Evolutionary conservation across 139 green algal genomes (phyloP).

Genomic region (Chlorella sp.): DNA sequence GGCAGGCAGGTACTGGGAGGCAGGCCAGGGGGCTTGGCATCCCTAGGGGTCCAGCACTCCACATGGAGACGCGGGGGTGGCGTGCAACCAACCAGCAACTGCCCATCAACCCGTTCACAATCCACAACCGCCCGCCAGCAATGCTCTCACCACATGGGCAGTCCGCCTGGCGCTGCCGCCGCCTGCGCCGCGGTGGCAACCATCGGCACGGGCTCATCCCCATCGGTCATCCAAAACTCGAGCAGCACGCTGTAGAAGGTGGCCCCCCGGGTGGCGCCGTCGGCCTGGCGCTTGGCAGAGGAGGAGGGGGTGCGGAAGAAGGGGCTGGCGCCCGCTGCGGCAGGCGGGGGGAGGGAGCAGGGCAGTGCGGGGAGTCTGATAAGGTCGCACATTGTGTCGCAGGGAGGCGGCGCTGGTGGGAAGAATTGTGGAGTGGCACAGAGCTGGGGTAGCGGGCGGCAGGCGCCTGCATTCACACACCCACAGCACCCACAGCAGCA

Average conservation of each 20-base stretch:
- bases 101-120: background rate
- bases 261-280: constrained; percentile 17
- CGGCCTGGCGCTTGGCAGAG: constrained; percentile 11
- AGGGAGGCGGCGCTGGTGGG: too few relatives aligned
- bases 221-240: constrained; percentile 86
- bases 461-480: background rate
- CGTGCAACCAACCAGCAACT: background rate
- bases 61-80: too few relatives aligned
- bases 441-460: background rate
- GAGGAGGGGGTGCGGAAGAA: constrained; percentile 19
- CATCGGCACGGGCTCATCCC: constrained; percentile 66
- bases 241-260: constrained; percentile 58
- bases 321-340: constrained; percentile 14
- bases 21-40: too few relatives aligned
- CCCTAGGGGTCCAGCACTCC: too few relatives aligned
- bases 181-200: background rate
- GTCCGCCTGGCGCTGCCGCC: background rate
- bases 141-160: constrained; percentile 25
- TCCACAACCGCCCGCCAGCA: background rate
- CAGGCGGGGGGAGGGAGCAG: background rate
- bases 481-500: background rate
- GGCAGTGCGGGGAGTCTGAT: background rate
- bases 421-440: background rate
- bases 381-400: background rate
- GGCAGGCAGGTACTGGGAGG: too few relatives aligned